phyloP scores from a whole-genome alignment of 1,139 yeast genomes.

The Taphrina wiesneri region DNA sequence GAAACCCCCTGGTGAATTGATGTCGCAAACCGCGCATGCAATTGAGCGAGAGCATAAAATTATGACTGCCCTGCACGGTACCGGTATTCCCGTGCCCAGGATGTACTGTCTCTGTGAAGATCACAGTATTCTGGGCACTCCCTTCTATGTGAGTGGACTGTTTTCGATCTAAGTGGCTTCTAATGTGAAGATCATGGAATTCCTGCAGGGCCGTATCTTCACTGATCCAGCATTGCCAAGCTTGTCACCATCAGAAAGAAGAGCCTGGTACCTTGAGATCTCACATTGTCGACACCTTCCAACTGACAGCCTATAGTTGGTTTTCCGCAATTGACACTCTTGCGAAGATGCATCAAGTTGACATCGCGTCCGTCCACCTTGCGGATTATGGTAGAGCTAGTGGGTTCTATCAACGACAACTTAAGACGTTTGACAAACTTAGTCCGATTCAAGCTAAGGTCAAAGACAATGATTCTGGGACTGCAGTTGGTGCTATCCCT shows the following conservation, averaged over 20 bases:
- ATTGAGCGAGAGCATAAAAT: slow-evolving; percentile 64
- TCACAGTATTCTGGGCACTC: slow-evolving; percentile 62
- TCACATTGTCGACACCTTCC: not conserved
- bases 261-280: slow-evolving; percentile 40
- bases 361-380: slow-evolving; percentile 51
- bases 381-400: slow-evolving; percentile 53
- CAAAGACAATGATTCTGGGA: slow-evolving; percentile 42
- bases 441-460: slow-evolving; percentile 54
- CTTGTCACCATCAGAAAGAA: slow-evolving; percentile 42
- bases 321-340: slow-evolving; percentile 55
- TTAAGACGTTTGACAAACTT: slow-evolving; percentile 54
- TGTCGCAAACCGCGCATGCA: slow-evolving; percentile 64
- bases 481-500: slow-evolving; percentile 57
- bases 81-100: slow-evolving; percentile 60
- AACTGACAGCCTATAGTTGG: slow-evolving; percentile 49
- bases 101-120: slow-evolving; percentile 65
- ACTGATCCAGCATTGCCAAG: slow-evolving; percentile 58
- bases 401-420: slow-evolving; percentile 58
- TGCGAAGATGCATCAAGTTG: slow-evolving; percentile 56
- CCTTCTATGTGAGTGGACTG: slow-evolving; percentile 25
- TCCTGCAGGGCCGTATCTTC: slow-evolving; percentile 60
- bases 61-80: slow-evolving; percentile 49
- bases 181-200: slow-evolving; percentile 68
- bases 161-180: slow-evolving; percentile 41
- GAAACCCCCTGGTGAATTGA: slow-evolving; percentile 62